Evolutionary conservation across 2,329 filamentous ascomycete genomes (phyloP), one percentile per base, ranked within the genome.

Genomic region (Fusarium metavorans): DNA sequence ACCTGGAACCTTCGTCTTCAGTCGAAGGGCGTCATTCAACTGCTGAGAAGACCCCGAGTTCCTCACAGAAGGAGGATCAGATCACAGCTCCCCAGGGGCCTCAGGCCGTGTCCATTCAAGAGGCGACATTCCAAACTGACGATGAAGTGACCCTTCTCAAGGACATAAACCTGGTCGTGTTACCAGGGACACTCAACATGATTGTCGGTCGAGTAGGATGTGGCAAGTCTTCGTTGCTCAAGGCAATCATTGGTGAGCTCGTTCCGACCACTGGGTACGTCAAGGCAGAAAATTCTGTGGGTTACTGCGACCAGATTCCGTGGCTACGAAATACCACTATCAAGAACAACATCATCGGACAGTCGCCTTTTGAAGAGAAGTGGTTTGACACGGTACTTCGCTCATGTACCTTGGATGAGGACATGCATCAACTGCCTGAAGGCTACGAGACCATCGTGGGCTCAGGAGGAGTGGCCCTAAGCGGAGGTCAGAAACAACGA

Each of bases 401-500:
- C 2, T 79, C 80, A 2, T 85, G 84, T 43, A 79, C 78, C 1
- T 66, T 85, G n/a, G 76, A 81, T 1, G 73, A 81, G 13, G 84
- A 85, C 35, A 71, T 85, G 8, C 52, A 74, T 0, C 76, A 85
- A 56, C 4, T 74, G 7, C 72, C 81, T 7, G 74, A 80, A 35
- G 78, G 82, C 9, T 82, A 83, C 61, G 66, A 79, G 6, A 85
- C 83, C 0, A 68, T 81, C 16, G 80, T 86, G 63, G 85, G 86
- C 3, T 83, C 80, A n/a, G 80, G 81, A 8, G 86, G 86, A 2
- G 78, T 85, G 9, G 81, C 79, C 6, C 71, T 87, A 2, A 86
- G 85, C 43, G 85, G 85, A 39, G 86, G 86, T 1, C 85, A 87
- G 64, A 84, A 80, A 45, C 83, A 85, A 32, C 79, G 85, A 43